These are phyloP conservation scores for Apiotrichum sp. DNA, from an alignment of 1,284 basidiomycete genomes.

Conservation along the genomic window DNA sequence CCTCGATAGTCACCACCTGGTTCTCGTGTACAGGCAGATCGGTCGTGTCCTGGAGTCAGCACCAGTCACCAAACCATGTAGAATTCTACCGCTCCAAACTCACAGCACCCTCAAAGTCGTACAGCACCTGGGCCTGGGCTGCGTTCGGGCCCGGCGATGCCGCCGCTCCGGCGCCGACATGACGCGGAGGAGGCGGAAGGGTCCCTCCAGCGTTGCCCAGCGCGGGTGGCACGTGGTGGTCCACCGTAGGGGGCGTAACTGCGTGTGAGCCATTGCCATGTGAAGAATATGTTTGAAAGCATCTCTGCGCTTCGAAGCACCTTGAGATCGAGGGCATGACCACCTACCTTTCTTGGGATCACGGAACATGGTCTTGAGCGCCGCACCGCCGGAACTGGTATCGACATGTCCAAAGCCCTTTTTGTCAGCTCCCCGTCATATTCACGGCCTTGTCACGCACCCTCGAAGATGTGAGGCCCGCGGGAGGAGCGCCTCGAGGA, in stretches of 20 bases:
- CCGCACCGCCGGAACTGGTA: constrained; percentile 24
- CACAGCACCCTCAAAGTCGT: constrained; percentile 37
- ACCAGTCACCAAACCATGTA: no score
- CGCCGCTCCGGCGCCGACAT: not conserved
- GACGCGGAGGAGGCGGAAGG: constrained; percentile 20
- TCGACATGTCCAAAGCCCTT: constrained; percentile 36
- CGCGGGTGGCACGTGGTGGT: constrained; percentile 7
- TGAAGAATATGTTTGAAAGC: no score
- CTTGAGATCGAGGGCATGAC: not conserved
- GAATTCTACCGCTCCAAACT: constrained; percentile 5
- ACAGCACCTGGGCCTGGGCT: constrained; percentile 25
- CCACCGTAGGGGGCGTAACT: not conserved
- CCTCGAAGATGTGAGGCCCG: not conserved
- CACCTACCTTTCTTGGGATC: constrained; percentile 31
- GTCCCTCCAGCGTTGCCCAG: constrained; percentile 8
- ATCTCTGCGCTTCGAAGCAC: no score
- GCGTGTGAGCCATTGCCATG: no score
- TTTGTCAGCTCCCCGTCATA: not conserved
- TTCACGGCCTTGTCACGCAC: not conserved
- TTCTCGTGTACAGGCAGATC: constrained; percentile 34
- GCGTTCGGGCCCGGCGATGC: not conserved
- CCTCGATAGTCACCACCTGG: constrained; percentile 39
- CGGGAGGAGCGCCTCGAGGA: not conserved
- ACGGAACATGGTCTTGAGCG: constrained; percentile 36
- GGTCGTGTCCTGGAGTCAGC: constrained; percentile 27